Evolutionary conservation across 2,329 filamentous ascomycete species (phyloP).

Genomic region (Samsoniella hepiali): DNA sequence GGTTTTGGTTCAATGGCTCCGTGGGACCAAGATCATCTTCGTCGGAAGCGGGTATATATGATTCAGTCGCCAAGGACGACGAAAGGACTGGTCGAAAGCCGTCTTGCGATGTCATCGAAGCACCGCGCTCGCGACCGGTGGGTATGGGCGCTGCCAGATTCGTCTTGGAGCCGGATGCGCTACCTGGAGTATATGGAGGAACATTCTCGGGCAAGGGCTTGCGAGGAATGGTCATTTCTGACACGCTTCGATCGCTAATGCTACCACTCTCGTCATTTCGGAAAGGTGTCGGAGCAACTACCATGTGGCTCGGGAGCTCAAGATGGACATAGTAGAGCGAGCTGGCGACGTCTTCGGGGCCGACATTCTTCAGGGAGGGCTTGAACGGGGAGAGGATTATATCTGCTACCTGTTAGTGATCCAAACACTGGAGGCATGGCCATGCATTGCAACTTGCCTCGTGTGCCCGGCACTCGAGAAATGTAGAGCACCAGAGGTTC

Average conservation of each 20-base stretch:
- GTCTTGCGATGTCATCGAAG: conserved; percentile 25
- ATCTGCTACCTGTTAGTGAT: conserved; percentile 51
- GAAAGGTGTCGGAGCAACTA: conserved; percentile 29
- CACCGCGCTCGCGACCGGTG: conserved; percentile 22
- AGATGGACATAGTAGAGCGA: conserved; percentile 92
- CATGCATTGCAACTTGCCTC: conserved; percentile 54
- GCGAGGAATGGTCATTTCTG: conserved; percentile 45
- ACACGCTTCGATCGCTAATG: conserved; percentile 43
- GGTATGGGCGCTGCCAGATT: conserved; percentile 2
- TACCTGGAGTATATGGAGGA: conserved; percentile 29
- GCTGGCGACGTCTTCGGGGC: conserved; percentile 77
- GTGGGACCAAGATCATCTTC: neutral
- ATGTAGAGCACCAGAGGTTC: conserved; percentile 85
- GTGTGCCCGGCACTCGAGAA: conserved; percentile 84
- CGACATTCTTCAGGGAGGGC: conserved; percentile 84
- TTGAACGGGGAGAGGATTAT: conserved; percentile 90
- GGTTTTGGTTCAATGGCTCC: neutral
- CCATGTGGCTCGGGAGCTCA: conserved; percentile 50
- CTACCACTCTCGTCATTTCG: conserved; percentile 34
- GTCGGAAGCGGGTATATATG: conserved; percentile 15
- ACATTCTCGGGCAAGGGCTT: conserved; percentile 47
- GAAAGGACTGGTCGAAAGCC: conserved; percentile 19
- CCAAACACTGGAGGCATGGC: too few species aligned
- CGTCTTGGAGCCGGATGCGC: conserved; percentile 5
- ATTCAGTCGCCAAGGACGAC: conserved; percentile 19